Percentiles rank a stretch among this genome's conserved stretches.
Evolutionary conservation across 257 asterid genomes (phyloP).

Genomic region (Plectranthus barbatus): DNA sequence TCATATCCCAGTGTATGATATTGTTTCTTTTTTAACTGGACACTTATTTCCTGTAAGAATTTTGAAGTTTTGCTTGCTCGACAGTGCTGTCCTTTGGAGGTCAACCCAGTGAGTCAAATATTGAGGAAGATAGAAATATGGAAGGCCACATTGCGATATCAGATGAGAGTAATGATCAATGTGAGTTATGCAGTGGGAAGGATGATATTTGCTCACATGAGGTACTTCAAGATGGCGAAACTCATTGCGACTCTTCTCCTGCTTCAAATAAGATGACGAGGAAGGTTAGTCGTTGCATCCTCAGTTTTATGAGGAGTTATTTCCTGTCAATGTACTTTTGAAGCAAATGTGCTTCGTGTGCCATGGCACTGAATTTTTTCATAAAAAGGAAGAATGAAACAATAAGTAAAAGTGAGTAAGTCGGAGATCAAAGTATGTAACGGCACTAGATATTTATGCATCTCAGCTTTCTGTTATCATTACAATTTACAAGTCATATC

Average conservation of each 20-base stretch:
- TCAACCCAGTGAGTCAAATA: constrained; percentile 19
- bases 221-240: constrained; percentile 57
- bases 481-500: neutral
- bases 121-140: constrained; percentile 23
- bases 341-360: neutral
- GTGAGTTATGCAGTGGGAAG: constrained; percentile 48
- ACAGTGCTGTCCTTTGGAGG: constrained; percentile 31
- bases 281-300: constrained; percentile 39
- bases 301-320: neutral
- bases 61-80: neutral
- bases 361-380: neutral
- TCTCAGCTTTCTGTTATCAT: neutral
- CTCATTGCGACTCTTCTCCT: constrained; percentile 27
- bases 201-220: constrained; percentile 61
- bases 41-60: neutral
- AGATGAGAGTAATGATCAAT: constrained; percentile 30
- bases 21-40: neutral
- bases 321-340: neutral
- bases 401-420: neutral
- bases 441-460: neutral
- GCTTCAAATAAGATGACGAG: constrained; percentile 45
- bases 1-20: neutral
- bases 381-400: neutral
- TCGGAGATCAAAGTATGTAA: neutral
- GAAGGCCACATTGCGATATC: constrained; percentile 9